Evolutionary conservation across 768 basidiomycete species (phyloP).

Genomic region (Phaffia australis): DNA sequence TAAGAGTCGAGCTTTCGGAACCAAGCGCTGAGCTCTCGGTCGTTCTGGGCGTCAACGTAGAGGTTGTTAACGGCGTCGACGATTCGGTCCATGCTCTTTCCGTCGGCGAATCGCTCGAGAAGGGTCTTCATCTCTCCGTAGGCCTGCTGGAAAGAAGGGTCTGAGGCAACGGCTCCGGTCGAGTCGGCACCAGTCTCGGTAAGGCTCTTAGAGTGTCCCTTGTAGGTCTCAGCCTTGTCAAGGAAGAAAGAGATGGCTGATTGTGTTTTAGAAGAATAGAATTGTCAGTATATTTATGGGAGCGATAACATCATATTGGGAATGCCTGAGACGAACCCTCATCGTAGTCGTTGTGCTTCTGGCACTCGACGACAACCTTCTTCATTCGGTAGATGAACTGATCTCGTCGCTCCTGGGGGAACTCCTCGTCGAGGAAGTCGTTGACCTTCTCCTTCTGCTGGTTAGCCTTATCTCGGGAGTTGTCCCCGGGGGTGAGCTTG

Average conservation of each 20-base stretch:
- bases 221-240: conserved; percentile 40
- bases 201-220: conserved; percentile 45
- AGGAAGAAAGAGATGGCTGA: conserved; percentile 46
- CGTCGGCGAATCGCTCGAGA: conserved; percentile 83
- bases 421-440: conserved; percentile 52
- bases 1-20: conserved; percentile 54
- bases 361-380: conserved; percentile 88
- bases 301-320: neutral
- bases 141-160: conserved; percentile 50
- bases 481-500: conserved; percentile 58
- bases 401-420: conserved; percentile 74
- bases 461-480: conserved; percentile 42
- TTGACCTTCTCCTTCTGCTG: conserved; percentile 52
- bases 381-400: conserved; percentile 88
- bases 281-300: neutral
- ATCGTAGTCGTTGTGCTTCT: conserved; percentile 53
- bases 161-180: conserved; percentile 40
- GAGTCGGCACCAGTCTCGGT: conserved; percentile 38
- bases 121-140: conserved; percentile 60
- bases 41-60: conserved; percentile 60
- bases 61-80: conserved; percentile 61
- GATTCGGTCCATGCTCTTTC: conserved; percentile 53
- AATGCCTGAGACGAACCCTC: conserved; percentile 7
- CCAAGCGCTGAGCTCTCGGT: conserved; percentile 65
- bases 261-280: neutral